Conservation (phyloP, 2,329 filamentous ascomycete genomes). For the Seiridium unicorne region DNA sequence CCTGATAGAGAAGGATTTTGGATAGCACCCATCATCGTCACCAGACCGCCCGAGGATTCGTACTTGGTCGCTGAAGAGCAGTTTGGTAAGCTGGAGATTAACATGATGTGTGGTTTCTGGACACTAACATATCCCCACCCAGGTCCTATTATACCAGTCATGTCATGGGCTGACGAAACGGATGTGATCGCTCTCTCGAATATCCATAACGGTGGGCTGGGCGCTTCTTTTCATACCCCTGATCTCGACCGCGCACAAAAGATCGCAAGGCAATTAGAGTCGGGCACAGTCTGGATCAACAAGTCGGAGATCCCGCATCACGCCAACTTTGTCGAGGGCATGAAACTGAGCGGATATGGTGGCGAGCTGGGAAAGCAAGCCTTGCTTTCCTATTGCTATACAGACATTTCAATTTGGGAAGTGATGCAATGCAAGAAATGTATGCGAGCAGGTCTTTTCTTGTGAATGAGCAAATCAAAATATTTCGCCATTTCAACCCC, state of each 20-base stretch:
- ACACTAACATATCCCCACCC: not conserved
- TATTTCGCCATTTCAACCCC: no score
- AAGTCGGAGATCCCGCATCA: slow-evolving; percentile 27
- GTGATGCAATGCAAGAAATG: not conserved
- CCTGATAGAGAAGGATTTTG: slow-evolving; percentile 49
- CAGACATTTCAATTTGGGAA: slow-evolving; percentile 31
- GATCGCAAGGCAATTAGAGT: slow-evolving; percentile 45
- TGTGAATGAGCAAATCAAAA: no score
- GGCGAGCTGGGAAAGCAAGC: slow-evolving; percentile 33
- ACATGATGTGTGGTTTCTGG: not conserved
- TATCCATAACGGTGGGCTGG: slow-evolving; percentile 46
- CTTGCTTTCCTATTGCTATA: slow-evolving; percentile 29
- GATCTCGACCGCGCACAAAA: slow-evolving; percentile 44
- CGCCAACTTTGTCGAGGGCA: slow-evolving; percentile 28
- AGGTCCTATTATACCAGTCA: slow-evolving; percentile 40
- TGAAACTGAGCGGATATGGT: slow-evolving; percentile 31
- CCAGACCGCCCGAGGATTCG: slow-evolving; percentile 54
- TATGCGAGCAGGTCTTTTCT: not conserved
- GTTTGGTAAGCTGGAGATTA: slow-evolving; percentile 41
- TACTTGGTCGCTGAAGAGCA: slow-evolving; percentile 58
- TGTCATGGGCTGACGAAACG: slow-evolving; percentile 42
- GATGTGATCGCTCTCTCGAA: slow-evolving; percentile 49
- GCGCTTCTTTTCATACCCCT: slow-evolving; percentile 50
- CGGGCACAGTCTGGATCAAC: slow-evolving; percentile 57
- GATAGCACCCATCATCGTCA: slow-evolving; percentile 57